These are phyloP conservation scores for Liriodendron chinense DNA, from an alignment of 164 flowering plant species.

Conservation along the genomic window DNA sequence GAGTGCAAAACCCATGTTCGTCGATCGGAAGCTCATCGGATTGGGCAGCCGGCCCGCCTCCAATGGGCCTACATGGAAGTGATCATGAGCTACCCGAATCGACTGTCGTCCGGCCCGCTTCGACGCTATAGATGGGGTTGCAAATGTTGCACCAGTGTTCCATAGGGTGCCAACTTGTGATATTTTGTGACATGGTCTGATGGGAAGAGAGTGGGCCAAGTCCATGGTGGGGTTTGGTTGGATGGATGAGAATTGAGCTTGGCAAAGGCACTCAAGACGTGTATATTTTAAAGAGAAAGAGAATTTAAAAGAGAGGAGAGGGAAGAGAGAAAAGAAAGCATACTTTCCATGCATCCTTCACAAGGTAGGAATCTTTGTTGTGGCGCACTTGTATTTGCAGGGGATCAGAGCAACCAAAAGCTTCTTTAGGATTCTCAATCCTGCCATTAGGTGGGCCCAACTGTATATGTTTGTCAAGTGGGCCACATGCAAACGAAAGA, in stretches of 20 bases:
- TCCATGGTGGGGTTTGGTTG: constrained; percentile 15
- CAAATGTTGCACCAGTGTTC: neutral
- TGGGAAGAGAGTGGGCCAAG: constrained; percentile 13
- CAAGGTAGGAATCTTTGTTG: neutral
- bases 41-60: neutral
- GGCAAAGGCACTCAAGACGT: neutral
- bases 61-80: neutral
- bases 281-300: neutral
- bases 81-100: neutral
- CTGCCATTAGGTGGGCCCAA: neutral
- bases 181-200: neutral
- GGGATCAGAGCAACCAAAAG: no score
- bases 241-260: neutral
- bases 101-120: neutral
- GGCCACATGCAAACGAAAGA: no score
- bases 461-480: neutral
- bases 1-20: constrained; percentile 5
- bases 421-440: no score
- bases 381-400: no score
- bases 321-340: neutral
- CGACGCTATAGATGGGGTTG: neutral
- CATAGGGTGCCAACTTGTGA: neutral
- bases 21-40: constrained; percentile 10
- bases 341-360: neutral
- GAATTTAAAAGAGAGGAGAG: neutral